Evolutionary conservation across 257 asterid species (phyloP), one percentile per base, ranked within the genome.

Genomic region (Schizonepeta tenuifolia): DNA sequence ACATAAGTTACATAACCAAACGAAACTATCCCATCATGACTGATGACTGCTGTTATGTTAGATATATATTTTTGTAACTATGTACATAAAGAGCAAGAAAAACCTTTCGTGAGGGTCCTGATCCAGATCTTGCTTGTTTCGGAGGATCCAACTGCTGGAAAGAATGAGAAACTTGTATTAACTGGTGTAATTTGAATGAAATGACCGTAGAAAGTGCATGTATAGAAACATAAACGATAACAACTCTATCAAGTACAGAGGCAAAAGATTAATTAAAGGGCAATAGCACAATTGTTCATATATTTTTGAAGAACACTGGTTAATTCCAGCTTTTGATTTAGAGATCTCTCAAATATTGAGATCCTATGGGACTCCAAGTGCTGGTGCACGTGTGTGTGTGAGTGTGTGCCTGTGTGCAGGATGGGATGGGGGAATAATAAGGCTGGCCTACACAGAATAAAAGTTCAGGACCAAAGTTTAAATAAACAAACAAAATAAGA

Each of bases 61-160:
- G 33, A 35, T 31, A 76, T 55, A n/a, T n/a, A n/a, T n/a, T n/a
- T n/a, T n/a, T n/a, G n/a, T n/a, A n/a, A n/a, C n/a, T n/a, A n/a
- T n/a, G n/a, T n/a, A 50, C 21, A 43, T 53, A 73, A 35, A 22
- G 67, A 75, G 65, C 44, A 21, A 69, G 20, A 76, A 74, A 74
- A 83, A 92, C 98, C 96, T 92, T 92, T 43, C 96, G 87, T n/a
- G 96, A 86, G 40, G 88, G 85, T 67, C 96, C 98, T 50, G 92
- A 92, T 67, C 96, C 91, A 67, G 92, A 80, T 80, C 84, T 86
- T 79, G 96, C 80, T 54, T 87, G 86, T 50, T 82, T 69, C 60
- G 93, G 94, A 79, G 92, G 80, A 83, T 83, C 81, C 85, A 82
- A 56, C 98, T 92, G 85, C 71, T 70, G 36, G 65, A 65, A 18